Evolutionary conservation across 805 yeast species (phyloP).

Genomic region (Yamadazyma insecticola): DNA sequence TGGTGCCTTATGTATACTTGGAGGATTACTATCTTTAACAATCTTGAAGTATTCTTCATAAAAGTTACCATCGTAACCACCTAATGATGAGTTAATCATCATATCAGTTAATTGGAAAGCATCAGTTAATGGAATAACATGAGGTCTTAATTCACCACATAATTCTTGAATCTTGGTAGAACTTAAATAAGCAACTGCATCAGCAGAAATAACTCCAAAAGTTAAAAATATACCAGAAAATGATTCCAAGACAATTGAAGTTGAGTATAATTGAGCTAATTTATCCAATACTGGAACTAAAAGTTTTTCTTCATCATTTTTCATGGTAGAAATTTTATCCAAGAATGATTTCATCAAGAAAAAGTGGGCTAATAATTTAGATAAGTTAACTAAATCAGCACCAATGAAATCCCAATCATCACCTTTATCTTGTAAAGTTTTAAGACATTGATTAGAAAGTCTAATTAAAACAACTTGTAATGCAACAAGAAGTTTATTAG

Average conservation of each 20-base stretch:
- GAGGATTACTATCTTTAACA: conserved; percentile 33
- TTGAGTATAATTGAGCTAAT: conserved; percentile 30
- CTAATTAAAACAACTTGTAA: conserved; percentile 37
- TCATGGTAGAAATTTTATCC: conserved; percentile 19
- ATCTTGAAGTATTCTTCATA: conserved; percentile 39
- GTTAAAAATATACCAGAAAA: conserved; percentile 35
- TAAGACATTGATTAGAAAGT: conserved; percentile 24
- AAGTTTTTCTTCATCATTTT: conserved; percentile 16
- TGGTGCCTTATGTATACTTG: conserved; percentile 35
- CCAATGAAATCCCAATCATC: conserved; percentile 35
- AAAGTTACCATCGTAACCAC: conserved; percentile 40
- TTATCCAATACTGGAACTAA: conserved; percentile 25
- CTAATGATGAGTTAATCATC: conserved; percentile 41
- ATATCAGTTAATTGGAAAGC: conserved; percentile 41
- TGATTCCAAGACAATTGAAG: conserved; percentile 26
- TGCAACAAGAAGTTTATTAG: conserved; percentile 30
- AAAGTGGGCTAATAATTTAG: conserved; percentile 41
- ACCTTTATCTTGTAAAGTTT: conserved; percentile 18
- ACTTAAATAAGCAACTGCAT: conserved; percentile 24
- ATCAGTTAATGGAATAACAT: conserved; percentile 39
- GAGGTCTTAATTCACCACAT: conserved; percentile 35
- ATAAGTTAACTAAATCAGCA: conserved; percentile 34
- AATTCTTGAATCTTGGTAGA: conserved; percentile 26
- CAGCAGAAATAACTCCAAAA: conserved; percentile 25
- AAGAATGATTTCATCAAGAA: conserved; percentile 32